phyloP scores from a whole-genome alignment of 2,329 filamentous ascomycete genomes.

The Phaeoacremonium minimum region DNA sequence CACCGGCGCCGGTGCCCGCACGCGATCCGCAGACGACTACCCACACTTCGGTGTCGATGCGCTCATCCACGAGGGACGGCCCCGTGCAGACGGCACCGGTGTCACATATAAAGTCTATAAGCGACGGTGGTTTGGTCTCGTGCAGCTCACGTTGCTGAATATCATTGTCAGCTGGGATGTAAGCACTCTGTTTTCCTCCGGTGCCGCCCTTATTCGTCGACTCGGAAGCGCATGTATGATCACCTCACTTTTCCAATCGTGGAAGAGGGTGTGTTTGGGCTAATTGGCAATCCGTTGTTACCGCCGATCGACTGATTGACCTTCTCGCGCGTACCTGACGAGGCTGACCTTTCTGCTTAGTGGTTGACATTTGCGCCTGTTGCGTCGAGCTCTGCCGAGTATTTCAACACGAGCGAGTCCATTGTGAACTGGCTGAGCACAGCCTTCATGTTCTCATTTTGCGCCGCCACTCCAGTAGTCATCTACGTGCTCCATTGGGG shows the following conservation, averaged over 20 bases:
- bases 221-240: background rate
- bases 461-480: slow-evolving; percentile 64
- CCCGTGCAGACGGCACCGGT: slow-evolving; percentile 4
- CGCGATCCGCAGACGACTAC: background rate
- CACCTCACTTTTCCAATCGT: too few species aligned
- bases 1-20: background rate
- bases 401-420: slow-evolving; percentile 70
- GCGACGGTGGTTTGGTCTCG: slow-evolving; percentile 82
- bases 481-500: slow-evolving; percentile 78
- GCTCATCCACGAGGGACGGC: slow-evolving; percentile 3
- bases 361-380: slow-evolving; percentile 93
- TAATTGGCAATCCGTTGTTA: too few species aligned
- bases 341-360: slow-evolving; percentile 33
- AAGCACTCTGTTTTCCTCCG: slow-evolving; percentile 36
- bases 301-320: too few species aligned
- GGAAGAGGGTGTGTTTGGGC: too few species aligned
- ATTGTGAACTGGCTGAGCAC: slow-evolving; percentile 92
- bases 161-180: slow-evolving; percentile 95
- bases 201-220: background rate
- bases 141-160: slow-evolving; percentile 82
- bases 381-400: slow-evolving; percentile 66
- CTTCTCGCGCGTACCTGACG: too few species aligned
- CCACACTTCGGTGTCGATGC: slow-evolving; percentile 6
- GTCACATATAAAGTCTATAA: slow-evolving; percentile 55
- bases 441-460: slow-evolving; percentile 81